Evolutionary conservation across 371 early-diverging fungal genomes (phyloP).

Genomic region (Lichtheimia ramosa): DNA sequence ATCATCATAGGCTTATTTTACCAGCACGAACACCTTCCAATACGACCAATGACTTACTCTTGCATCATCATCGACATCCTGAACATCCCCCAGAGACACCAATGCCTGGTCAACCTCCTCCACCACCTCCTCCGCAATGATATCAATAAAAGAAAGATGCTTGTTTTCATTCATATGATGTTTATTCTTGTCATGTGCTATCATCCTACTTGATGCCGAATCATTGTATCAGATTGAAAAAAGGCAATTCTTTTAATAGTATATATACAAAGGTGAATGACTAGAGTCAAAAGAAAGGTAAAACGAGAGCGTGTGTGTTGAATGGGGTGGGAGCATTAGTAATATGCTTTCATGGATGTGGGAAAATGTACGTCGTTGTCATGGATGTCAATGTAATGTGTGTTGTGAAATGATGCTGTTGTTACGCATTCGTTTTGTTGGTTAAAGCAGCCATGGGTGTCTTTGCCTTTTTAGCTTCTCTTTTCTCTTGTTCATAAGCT

Average conservation of each 20-base stretch:
- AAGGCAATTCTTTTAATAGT: too few relatives aligned
- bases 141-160: neutral
- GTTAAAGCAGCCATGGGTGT: neutral
- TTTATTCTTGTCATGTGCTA: too few relatives aligned
- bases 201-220: too few relatives aligned
- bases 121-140: neutral
- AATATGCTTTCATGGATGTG: too few relatives aligned
- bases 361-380: too few relatives aligned
- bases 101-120: neutral
- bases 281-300: too few relatives aligned
- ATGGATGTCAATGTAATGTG: neutral
- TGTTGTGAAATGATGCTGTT: neutral
- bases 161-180: too few relatives aligned
- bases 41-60: neutral
- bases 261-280: too few relatives aligned
- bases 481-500: conserved; percentile 13
- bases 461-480: conserved; percentile 1
- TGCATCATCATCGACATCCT: neutral
- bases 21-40: conserved; percentile 5
- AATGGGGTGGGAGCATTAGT: too few relatives aligned
- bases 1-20: conserved; percentile 1
- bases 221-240: too few relatives aligned
- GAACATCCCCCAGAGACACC: conserved; percentile 10
- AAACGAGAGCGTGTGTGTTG: too few relatives aligned
- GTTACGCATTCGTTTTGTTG: conserved; percentile 3